Evolutionary conservation across 2,329 filamentous ascomycete genomes (phyloP), one percentile per base, ranked within the genome.

Genomic region (Pseudocercospora fuligena): DNA sequence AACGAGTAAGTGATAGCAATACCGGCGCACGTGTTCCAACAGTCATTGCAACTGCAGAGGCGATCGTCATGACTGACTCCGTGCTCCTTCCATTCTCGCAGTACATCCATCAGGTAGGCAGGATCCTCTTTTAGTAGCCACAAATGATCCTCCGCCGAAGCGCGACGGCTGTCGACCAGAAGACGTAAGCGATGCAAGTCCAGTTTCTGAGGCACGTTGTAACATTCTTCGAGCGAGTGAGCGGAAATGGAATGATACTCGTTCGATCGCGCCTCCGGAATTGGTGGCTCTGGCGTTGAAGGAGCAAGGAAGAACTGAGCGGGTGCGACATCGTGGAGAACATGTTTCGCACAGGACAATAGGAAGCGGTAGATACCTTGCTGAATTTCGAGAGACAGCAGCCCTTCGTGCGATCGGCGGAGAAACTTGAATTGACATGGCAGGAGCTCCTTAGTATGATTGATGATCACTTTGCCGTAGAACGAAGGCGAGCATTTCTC

Each of bases 41-140:
- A 69, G 23, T 23, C 58, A 16, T 58, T 27, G 56, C 66, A 60
- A 40, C 40, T 63, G 36, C 63, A 67, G 2, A n/a, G 53, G 14
- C 53, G 25, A n/a, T 63, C n/a, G 76, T 46, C 82, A 78, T 1
- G 61, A 9, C 2, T 74, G 63, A 16, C 80, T 0, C 81, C 77
- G 70, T 88, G 86, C 12, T 87, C 84, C 23, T 77, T 79, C 29
- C 72, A 70, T 1, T 86, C 82, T 8, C 72, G 67, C 1, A 87
- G 51, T 0, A 75, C 63, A 1, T 84, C 78, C 3, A 79, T 75
- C 68, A 89, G 89, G 74, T 88, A 89, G 0, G 76, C 76, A 0
- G 87, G 87, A 71, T 90, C 88, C 70, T 90, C 87, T 7, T 87
- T 81, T 2, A 90, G 76, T 0, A 80, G 71, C 82, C 82, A 86